Conservation (phyloP, 2,329 filamentous ascomycete genomes). For the Cercospora sp. region DNA sequence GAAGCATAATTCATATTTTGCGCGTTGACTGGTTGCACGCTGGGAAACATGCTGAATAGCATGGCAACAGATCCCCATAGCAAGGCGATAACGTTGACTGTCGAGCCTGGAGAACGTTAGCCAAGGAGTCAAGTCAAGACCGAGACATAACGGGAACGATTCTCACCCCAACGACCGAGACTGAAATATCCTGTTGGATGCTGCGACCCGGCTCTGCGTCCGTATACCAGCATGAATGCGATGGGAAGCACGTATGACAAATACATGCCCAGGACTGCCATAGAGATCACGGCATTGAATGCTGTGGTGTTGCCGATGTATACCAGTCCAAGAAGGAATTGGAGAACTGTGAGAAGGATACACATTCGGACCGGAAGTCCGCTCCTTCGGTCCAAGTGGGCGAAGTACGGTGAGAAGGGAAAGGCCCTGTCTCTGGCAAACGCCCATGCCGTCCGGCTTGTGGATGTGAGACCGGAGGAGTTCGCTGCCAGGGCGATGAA, state of each 20-base stretch:
- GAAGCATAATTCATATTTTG: slow-evolving; percentile 49
- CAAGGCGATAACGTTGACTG: slow-evolving; percentile 46
- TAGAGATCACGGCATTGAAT: slow-evolving; percentile 21
- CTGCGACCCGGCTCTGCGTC: background rate
- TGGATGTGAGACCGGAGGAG: slow-evolving; percentile 40
- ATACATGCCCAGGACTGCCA: slow-evolving; percentile 23
- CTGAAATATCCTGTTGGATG: slow-evolving; percentile 30
- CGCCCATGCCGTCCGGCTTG: slow-evolving; percentile 39
- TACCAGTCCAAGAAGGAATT: slow-evolving; percentile 21
- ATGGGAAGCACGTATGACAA: slow-evolving; percentile 20
- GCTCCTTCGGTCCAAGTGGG: slow-evolving; percentile 7
- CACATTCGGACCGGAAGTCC: slow-evolving; percentile 18
- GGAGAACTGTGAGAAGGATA: slow-evolving; percentile 16
- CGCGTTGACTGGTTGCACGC: slow-evolving; percentile 42
- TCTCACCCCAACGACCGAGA: slow-evolving; percentile 40
- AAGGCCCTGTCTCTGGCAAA: slow-evolving; percentile 42
- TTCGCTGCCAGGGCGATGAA: slow-evolving; percentile 36
- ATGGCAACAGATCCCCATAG: slow-evolving; percentile 49
- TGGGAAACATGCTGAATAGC: slow-evolving; percentile 51
- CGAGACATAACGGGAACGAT: background rate
- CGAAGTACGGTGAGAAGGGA: slow-evolving; percentile 37
- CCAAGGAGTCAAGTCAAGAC: slow-evolving; percentile 11
- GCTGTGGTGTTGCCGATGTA: slow-evolving; percentile 25
- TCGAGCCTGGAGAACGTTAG: slow-evolving; percentile 13
- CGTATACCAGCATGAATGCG: slow-evolving; percentile 33